Percentiles rank a stretch among this genome's conserved stretches.
Evolutionary conservation across 1,284 basidiomycete species (phyloP).

Genomic region (Cystobasidium slooffiae): DNA sequence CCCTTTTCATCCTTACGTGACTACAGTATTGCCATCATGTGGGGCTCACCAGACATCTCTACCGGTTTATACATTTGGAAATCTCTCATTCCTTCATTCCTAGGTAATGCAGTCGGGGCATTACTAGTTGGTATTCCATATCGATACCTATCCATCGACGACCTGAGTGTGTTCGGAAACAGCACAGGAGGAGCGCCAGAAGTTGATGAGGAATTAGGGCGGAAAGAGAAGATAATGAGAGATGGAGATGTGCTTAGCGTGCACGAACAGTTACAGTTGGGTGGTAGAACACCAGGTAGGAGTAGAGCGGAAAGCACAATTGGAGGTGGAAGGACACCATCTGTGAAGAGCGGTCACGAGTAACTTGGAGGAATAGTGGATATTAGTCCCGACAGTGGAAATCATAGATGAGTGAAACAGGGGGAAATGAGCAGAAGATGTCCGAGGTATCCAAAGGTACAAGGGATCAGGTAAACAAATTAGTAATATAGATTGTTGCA

Average conservation of each 20-base stretch:
- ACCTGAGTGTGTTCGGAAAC: constrained; percentile 3
- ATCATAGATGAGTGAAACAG: too few species aligned
- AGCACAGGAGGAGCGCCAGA: too few species aligned
- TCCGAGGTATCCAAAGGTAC: too few species aligned
- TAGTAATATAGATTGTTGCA: too few species aligned
- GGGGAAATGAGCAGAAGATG: too few species aligned
- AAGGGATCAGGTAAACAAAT: too few species aligned
- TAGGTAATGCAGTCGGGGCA: constrained; percentile 73
- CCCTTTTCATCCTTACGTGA: constrained; percentile 20
- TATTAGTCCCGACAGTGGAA: too few species aligned
- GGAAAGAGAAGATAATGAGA: neutral
- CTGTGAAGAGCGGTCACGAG: neutral
- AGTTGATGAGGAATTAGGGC: constrained; percentile 1
- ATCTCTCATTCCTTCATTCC: constrained; percentile 68
- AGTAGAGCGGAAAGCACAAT: neutral
- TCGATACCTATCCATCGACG: constrained; percentile 2
- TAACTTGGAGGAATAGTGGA: neutral
- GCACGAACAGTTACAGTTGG: constrained; percentile 3
- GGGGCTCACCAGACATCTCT: constrained; percentile 60
- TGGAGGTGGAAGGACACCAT: neutral
- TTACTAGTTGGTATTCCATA: constrained; percentile 66
- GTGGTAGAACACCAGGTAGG: constrained; percentile 8
- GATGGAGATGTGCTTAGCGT: neutral
- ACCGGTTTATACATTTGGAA: constrained; percentile 69
- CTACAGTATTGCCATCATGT: constrained; percentile 49